These are phyloP conservation scores for Leishmania lainsoni DNA, from an alignment of 208 protist species.

Conservation along the genomic window DNA sequence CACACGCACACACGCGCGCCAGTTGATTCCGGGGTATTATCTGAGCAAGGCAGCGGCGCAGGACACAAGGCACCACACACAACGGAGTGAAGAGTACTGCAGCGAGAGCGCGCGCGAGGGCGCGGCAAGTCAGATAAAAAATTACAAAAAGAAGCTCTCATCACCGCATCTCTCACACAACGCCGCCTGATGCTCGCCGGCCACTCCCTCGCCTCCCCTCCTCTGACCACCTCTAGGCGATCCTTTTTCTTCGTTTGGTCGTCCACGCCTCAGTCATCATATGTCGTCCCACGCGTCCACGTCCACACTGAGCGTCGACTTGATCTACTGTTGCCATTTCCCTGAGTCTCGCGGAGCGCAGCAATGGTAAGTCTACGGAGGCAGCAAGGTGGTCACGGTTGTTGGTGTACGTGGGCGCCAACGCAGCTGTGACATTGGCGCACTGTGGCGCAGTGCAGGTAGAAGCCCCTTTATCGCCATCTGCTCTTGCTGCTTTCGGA, in stretches of 20 bases:
- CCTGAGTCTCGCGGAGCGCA: not conserved
- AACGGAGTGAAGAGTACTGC: not conserved
- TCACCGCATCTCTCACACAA: not conserved
- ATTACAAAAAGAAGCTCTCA: not conserved
- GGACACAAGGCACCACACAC: not conserved
- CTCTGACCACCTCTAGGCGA: not conserved
- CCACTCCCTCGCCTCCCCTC: not conserved
- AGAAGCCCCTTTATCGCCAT: not conserved
- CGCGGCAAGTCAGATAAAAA: not conserved
- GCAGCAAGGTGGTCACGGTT: not conserved
- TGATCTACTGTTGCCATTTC: not conserved
- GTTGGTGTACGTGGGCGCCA: not conserved
- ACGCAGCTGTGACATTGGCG: not conserved
- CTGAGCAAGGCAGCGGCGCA: not conserved
- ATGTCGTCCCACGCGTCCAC: not conserved
- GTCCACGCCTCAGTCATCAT: not conserved
- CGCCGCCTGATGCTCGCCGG: not conserved
- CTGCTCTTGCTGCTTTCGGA: not conserved
- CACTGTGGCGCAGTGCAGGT: not conserved
- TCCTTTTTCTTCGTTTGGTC: not conserved
- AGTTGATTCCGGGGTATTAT: too few species aligned
- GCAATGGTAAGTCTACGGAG: not conserved
- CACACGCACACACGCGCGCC: not conserved
- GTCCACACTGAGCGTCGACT: conserved; percentile 7
- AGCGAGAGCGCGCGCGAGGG: not conserved